Evolutionary conservation across 495 filamentous ascomycete genomes (phyloP).

Genomic region (Tetracladium marchalianum): DNA sequence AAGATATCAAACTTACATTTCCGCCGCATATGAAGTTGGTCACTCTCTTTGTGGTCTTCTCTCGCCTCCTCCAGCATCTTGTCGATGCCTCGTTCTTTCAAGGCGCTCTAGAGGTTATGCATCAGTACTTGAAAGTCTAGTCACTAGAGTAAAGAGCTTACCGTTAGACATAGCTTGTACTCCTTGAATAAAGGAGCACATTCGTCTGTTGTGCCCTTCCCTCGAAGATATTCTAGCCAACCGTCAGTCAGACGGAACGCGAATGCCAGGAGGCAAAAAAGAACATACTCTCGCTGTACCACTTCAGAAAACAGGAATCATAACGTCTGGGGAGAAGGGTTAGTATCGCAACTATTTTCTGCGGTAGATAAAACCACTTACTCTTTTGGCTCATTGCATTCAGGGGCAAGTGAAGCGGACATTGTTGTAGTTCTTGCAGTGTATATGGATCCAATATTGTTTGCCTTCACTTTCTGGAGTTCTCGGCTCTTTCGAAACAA

Average conservation of each 20-base stretch:
- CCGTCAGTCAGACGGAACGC: constrained; percentile 10
- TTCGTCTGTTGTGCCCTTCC: constrained; percentile 69
- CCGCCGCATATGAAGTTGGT: constrained; percentile 57
- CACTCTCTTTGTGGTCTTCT: constrained; percentile 71
- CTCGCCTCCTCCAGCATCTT: constrained; percentile 76
- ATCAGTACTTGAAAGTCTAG: neutral
- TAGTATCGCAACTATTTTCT: neutral
- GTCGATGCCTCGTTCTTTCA: constrained; percentile 81
- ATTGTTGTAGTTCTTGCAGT: constrained; percentile 28
- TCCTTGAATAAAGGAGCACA: constrained; percentile 75
- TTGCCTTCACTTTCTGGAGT: no score
- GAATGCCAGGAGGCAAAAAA: neutral
- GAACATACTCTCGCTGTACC: constrained; percentile 86
- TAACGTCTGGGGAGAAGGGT: constrained; percentile 50
- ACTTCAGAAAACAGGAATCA: constrained; percentile 88
- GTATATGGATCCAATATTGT: no score
- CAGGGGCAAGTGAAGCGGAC: constrained; percentile 46
- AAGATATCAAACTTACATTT: constrained; percentile 21
- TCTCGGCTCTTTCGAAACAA: no score
- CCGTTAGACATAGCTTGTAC: constrained; percentile 72
- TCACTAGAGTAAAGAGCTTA: constrained; percentile 29
- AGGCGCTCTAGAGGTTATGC: constrained; percentile 45
- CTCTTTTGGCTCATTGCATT: constrained; percentile 90
- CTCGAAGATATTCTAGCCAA: constrained; percentile 68
- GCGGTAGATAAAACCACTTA: constrained; percentile 29